phyloP scores from a whole-genome alignment of 805 yeast genomes.

The Candida nanaspora region DNA sequence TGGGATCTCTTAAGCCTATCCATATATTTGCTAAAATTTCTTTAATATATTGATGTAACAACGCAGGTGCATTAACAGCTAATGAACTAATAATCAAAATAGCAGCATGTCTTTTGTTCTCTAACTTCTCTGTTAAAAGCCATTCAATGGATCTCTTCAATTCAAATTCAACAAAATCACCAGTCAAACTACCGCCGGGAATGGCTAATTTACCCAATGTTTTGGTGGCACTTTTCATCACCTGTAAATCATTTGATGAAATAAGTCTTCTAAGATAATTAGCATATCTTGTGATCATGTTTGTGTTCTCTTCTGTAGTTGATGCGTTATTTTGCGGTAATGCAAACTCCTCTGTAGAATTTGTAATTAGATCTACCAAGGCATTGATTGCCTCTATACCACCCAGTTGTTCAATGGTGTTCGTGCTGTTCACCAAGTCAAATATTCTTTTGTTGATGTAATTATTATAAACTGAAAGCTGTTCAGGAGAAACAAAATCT shows the following conservation, averaged over 20 bases:
- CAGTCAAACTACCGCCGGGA: conserved; percentile 84
- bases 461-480: conserved; percentile 71
- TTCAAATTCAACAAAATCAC: conserved; percentile 89
- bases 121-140: conserved; percentile 84
- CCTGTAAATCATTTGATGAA: conserved; percentile 74
- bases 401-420: conserved; percentile 68
- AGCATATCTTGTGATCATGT: conserved; percentile 86
- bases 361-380: conserved; percentile 76
- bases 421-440: conserved; percentile 73
- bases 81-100: conserved; percentile 74
- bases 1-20: conserved; percentile 80
- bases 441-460: conserved; percentile 83
- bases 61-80: conserved; percentile 81
- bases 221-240: conserved; percentile 79
- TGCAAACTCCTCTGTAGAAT: conserved; percentile 30
- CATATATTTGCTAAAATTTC: conserved; percentile 78
- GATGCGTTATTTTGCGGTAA: conserved; percentile 29
- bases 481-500: conserved; percentile 70
- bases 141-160: conserved; percentile 86
- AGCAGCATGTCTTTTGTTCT: conserved; percentile 85
- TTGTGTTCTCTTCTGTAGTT: conserved; percentile 63
- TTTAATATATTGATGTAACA: conserved; percentile 69
- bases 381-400: conserved; percentile 90
- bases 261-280: conserved; percentile 76
- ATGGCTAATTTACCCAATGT: conserved; percentile 85